Percentiles rank a stretch among this genome's conserved stretches.
These are phyloP conservation scores for Limonium bicolor DNA, from an alignment of 148 eudicot species.

Conservation along the genomic window DNA sequence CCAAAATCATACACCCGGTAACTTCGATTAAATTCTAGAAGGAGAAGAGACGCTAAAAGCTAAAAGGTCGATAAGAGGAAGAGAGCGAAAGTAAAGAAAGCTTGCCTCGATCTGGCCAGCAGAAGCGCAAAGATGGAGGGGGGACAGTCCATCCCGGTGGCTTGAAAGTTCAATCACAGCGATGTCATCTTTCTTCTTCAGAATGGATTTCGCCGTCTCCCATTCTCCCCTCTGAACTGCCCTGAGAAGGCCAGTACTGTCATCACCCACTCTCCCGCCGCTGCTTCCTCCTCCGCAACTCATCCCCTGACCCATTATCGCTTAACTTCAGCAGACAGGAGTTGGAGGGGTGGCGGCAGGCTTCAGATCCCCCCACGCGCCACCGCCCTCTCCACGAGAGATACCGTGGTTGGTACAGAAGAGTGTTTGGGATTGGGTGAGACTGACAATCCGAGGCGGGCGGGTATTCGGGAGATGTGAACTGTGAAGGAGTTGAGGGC, in stretches of 20 bases:
- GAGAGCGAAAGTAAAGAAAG: not conserved
- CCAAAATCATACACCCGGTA: not conserved
- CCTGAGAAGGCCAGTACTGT: conserved; percentile 2
- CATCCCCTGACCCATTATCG: conserved; percentile 17
- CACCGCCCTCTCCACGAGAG: too few relatives aligned
- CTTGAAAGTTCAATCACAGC: conserved; percentile 2
- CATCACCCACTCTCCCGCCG: conserved; percentile 2
- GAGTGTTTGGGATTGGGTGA: too few relatives aligned
- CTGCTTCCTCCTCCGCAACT: conserved; percentile 7
- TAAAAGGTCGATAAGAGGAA: not conserved
- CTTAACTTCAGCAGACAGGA: not conserved
- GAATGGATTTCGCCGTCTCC: conserved; percentile 5
- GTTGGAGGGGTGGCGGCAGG: not conserved
- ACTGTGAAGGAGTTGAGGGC: too few relatives aligned
- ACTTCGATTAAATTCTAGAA: not conserved
- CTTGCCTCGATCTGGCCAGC: conserved; percentile 17
- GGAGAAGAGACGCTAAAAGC: not conserved
- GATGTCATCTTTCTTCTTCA: conserved; percentile 7
- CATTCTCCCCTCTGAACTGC: conserved; percentile 16
- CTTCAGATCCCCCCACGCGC: conserved; percentile 5
- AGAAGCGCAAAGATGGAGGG: conserved; percentile 15
- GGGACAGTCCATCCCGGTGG: conserved; percentile 6
- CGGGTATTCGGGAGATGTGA: too few relatives aligned
- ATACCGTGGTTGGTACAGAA: not conserved
- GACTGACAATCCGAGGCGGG: too few relatives aligned